phyloP scores from a whole-genome alignment of 495 filamentous ascomycete genomes.

The Hyaloscypha bicolor region DNA sequence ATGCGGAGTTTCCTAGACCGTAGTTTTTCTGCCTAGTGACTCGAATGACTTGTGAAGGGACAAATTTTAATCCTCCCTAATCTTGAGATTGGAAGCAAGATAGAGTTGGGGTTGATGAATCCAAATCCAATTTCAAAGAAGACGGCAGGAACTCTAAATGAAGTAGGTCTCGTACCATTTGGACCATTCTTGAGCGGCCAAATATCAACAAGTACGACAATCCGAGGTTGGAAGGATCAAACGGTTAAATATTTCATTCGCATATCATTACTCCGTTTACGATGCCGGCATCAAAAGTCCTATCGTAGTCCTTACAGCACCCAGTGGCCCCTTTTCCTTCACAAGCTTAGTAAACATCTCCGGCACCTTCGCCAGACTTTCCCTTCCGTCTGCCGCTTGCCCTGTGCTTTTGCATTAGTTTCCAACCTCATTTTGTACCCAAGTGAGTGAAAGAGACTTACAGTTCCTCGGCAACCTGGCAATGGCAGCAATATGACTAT shows the following conservation, averaged over 20 bases:
- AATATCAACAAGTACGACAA: too few relatives aligned
- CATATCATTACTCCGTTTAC: constrained; percentile 6
- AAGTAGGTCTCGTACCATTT: too few relatives aligned
- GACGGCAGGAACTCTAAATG: too few relatives aligned
- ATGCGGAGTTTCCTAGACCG: constrained; percentile 1
- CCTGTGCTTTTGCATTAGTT: constrained; percentile 41
- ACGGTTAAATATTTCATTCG: constrained; percentile 5
- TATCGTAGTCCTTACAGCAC: constrained; percentile 53
- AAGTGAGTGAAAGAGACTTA: constrained; percentile 36
- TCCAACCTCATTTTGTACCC: background rate
- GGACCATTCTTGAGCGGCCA: too few relatives aligned
- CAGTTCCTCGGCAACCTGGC: constrained; percentile 53
- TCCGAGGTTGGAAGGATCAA: background rate
- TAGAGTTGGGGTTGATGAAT: background rate
- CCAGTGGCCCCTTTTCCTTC: constrained; percentile 50
- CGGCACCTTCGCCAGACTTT: constrained; percentile 50
- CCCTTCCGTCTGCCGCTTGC: constrained; percentile 51
- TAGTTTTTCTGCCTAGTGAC: background rate
- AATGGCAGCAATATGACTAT: constrained; percentile 49
- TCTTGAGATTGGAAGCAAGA: background rate
- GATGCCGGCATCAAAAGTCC: constrained; percentile 43
- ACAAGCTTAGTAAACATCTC: constrained; percentile 54
- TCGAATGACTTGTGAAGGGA: background rate
- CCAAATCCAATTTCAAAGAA: too few relatives aligned
- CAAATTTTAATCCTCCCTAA: background rate